Conservation (phyloP, 192 early-diverging fungal species). For the Powellomyces hirtus region DNA sequence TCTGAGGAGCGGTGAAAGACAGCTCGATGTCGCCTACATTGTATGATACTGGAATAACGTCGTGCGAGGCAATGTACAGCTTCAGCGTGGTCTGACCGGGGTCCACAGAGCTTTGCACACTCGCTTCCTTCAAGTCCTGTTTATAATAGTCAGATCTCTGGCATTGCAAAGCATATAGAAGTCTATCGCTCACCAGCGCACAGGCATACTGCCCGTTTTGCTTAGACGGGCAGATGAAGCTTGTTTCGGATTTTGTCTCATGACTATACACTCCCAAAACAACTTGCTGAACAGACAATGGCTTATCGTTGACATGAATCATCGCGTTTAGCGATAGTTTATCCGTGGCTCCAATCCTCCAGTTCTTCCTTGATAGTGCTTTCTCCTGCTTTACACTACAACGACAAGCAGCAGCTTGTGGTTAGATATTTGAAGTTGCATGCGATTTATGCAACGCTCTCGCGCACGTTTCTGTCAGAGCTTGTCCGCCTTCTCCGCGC, state of each 20-base stretch:
- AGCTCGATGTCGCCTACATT: constrained; percentile 23
- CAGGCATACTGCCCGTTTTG: constrained; percentile 6
- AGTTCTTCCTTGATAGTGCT: neutral
- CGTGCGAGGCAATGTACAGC: constrained; percentile 10
- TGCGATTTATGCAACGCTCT: too few species aligned
- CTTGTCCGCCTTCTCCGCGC: too few species aligned
- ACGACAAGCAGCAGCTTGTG: too few species aligned
- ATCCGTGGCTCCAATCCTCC: neutral
- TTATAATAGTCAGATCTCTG: neutral
- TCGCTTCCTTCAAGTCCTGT: constrained; percentile 23
- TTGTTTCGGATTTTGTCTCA: constrained; percentile 1
- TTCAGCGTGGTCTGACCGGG: constrained; percentile 21
- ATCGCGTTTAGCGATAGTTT: neutral
- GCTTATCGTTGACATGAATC: constrained; percentile 2
- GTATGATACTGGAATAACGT: neutral
- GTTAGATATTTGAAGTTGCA: too few species aligned
- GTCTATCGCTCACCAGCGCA: constrained; percentile 16
- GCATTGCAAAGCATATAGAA: neutral
- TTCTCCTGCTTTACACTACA: neutral
- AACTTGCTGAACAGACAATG: constrained; percentile 5
- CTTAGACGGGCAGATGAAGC: neutral
- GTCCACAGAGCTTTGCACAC: neutral
- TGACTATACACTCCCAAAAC: constrained; percentile 11
- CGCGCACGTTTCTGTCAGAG: too few species aligned
- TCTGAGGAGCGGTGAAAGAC: neutral